These are phyloP conservation scores for Hygrocybe punicea DNA, from an alignment of 768 basidiomycete species.

Conservation along the genomic window DNA sequence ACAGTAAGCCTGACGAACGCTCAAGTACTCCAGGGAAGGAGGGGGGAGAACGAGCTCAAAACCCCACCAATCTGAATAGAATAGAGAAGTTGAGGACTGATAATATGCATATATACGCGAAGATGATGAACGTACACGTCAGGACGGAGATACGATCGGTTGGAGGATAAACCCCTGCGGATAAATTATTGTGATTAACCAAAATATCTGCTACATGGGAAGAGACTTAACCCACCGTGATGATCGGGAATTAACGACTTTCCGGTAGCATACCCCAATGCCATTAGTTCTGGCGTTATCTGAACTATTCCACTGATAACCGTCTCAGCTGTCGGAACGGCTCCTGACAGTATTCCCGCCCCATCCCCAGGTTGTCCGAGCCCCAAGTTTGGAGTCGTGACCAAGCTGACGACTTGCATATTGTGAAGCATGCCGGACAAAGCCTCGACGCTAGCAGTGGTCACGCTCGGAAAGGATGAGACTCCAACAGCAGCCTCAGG, in stretches of 20 bases:
- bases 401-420: constrained; percentile 58
- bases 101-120: neutral
- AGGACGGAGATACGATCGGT: constrained; percentile 73
- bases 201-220: neutral
- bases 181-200: neutral
- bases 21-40: constrained; percentile 59
- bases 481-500: constrained; percentile 13
- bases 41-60: constrained; percentile 74
- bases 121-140: constrained; percentile 55
- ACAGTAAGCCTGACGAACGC: constrained; percentile 40
- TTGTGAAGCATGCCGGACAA: constrained; percentile 52
- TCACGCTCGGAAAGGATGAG: constrained; percentile 35
- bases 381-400: constrained; percentile 62
- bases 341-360: constrained; percentile 65
- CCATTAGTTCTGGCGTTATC: constrained; percentile 75
- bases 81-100: constrained; percentile 4
- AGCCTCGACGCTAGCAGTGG: constrained; percentile 49
- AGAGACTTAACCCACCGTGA: constrained; percentile 38
- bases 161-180: constrained; percentile 61
- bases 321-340: constrained; percentile 71
- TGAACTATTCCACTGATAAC: constrained; percentile 64
- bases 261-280: constrained; percentile 73
- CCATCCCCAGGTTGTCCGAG: constrained; percentile 71
- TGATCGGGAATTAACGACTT: constrained; percentile 64
- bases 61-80: constrained; percentile 88